These are phyloP conservation scores for Metarhizium guizhouense DNA, from an alignment of 2,329 filamentous ascomycete species.

Conservation along the genomic window DNA sequence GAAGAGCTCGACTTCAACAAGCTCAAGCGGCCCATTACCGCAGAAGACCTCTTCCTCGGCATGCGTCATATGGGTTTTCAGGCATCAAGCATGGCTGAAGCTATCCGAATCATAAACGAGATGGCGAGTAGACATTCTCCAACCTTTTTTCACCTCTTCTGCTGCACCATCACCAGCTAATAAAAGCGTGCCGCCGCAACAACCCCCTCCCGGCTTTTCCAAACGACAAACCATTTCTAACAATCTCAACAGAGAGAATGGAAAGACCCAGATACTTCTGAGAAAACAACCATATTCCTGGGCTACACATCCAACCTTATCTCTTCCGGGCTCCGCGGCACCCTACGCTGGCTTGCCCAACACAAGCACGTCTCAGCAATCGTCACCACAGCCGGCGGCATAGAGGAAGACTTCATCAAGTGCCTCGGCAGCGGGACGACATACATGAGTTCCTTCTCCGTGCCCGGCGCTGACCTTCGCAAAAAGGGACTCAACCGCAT, in stretches of 20 bases:
- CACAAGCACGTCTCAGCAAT: slow-evolving; percentile 88
- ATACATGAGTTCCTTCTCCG: slow-evolving; percentile 80
- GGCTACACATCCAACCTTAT: slow-evolving; percentile 98
- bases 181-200: not conserved
- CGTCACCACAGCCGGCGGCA: slow-evolving; percentile 88
- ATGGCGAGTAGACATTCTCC: slow-evolving; percentile 60
- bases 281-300: slow-evolving; percentile 86
- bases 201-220: too few relatives aligned
- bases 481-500: slow-evolving; percentile 88
- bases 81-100: slow-evolving; percentile 68
- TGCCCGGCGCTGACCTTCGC: slow-evolving; percentile 67
- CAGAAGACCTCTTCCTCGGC: slow-evolving; percentile 70
- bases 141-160: not conserved
- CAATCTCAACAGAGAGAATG: slow-evolving; percentile 52
- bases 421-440: slow-evolving; percentile 71
- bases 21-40: slow-evolving; percentile 69
- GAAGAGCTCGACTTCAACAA: slow-evolving; percentile 89
- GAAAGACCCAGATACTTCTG: slow-evolving; percentile 68
- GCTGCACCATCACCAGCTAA: not conserved
- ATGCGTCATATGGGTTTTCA: slow-evolving; percentile 80
- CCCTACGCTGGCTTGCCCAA: slow-evolving; percentile 84
- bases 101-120: slow-evolving; percentile 83
- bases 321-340: slow-evolving; percentile 86
- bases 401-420: slow-evolving; percentile 98
- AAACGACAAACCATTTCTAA: not conserved